Base-by-base conservation (phyloP, 306 rosid genomes). In the Sicyos baderoa region DNA sequence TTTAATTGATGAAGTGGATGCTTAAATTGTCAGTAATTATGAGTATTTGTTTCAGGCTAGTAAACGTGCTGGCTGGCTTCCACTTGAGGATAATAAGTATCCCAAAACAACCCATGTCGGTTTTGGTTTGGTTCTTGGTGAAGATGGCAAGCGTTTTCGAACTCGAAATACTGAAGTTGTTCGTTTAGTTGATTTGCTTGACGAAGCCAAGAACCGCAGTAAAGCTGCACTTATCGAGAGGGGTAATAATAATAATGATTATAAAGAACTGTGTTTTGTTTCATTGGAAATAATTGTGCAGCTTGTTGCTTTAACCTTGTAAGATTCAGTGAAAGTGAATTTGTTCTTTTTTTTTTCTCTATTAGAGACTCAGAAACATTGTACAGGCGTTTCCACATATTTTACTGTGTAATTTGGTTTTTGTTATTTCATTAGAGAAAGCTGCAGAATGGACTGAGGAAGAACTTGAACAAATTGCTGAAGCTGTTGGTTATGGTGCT, bases 101-200 rank as follows among this genome's bases (percentile, higher is more conserved):
- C 99, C 99, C 73, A 90, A 86, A 80, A 77, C 85, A 74, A 85
- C 81, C 72, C 96, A 90, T 84, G 91, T 93, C 35, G 97, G 91
- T 64, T 90, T 90, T 79, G 99, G 99, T 84, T 96, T 93, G 70
- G 99, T 93, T 85, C 95, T 88, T 55, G 99, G 99, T 44, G 96
- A 90, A 62, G 99, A 94, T 74, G 95, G 97, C 42, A 93, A 88
- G 73, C 90, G 96, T 44, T 94, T 94, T 76, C 87, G 95, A 17
- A 94, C 87, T 72, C 88, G 99, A 6, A 84, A 82, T 77, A 82
- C 85, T 62, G 97, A 94, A 79, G 90, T 88, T 50, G 96, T 94
- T 76, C 83, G 96, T 52, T 80, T 94, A 81, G 90, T 88, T 76
- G 99, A 93, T 80, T 85, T 93, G 73, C 99, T 93, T 50, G 99